Percentiles rank a stretch among this genome's conserved stretches.
Conservation (phyloP, 1,284 basidiomycete genomes). For the Irpex rosettiformis region DNA sequence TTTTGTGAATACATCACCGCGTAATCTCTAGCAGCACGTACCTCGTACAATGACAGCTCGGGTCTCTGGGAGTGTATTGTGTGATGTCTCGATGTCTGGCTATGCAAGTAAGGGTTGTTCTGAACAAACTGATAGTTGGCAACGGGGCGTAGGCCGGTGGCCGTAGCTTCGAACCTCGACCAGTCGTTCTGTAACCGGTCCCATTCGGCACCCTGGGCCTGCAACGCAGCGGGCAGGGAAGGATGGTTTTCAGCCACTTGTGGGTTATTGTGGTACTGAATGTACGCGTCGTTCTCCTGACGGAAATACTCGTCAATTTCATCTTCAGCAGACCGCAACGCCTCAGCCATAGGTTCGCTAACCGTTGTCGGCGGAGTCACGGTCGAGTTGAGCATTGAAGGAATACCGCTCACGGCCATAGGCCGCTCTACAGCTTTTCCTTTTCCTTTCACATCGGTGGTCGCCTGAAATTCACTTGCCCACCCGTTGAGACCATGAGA, state of each 20-base stretch:
- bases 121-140: constrained; percentile 73
- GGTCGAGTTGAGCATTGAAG: neutral
- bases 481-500: constrained; percentile 11
- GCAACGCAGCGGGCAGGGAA: neutral
- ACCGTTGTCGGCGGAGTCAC: neutral
- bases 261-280: constrained; percentile 33
- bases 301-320: constrained; percentile 66
- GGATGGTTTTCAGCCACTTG: constrained; percentile 34
- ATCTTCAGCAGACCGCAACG: constrained; percentile 34
- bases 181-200: constrained; percentile 74
- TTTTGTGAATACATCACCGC: constrained; percentile 1
- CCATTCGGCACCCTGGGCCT: constrained; percentile 44
- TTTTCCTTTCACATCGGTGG: constrained; percentile 62
- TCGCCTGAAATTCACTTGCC: constrained; percentile 18
- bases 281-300: constrained; percentile 68
- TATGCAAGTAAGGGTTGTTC: constrained; percentile 78
- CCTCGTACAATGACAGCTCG: constrained; percentile 51
- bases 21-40: constrained; percentile 31
- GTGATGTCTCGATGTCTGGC: constrained; percentile 55
- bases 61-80: constrained; percentile 41
- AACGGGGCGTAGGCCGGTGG: constrained; percentile 56
- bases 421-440: constrained; percentile 41
- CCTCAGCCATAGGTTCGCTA: constrained; percentile 10
- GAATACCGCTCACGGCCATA: neutral
- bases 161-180: constrained; percentile 77